Percentiles rank a stretch among this genome's conserved stretches.
phyloP scores from a whole-genome alignment of 768 basidiomycete species.

The Suillus subalutaceus region DNA sequence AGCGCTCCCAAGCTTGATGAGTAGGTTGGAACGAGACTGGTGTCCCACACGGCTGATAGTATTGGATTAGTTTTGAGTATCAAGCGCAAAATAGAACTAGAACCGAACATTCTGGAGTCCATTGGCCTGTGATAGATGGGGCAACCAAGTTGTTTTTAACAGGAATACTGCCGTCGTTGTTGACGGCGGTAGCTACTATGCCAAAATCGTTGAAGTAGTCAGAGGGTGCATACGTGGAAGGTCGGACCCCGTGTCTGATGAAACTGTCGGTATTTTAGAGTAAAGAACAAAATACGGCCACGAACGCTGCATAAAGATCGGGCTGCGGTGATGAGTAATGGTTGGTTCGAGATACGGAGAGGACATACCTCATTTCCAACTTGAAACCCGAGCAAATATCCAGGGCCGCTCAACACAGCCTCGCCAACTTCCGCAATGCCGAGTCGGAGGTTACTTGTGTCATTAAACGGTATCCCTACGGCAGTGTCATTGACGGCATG shows the following conservation, averaged over 20 bases:
- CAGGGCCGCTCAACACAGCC: slow-evolving; percentile 39
- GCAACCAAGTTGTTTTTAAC: slow-evolving; percentile 33
- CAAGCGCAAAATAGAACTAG: not conserved
- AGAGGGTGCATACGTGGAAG: slow-evolving; percentile 25
- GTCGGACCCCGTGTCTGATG: slow-evolving; percentile 33
- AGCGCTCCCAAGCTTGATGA: slow-evolving; percentile 39
- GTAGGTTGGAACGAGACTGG: slow-evolving; percentile 29
- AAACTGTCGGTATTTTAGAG: not conserved
- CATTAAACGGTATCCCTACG: slow-evolving; percentile 22
- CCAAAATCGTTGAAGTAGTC: slow-evolving; percentile 38
- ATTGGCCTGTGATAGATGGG: slow-evolving; percentile 35
- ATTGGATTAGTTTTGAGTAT: not conserved
- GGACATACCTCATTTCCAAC: slow-evolving; percentile 55
- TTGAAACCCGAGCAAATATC: slow-evolving; percentile 48
- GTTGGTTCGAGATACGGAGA: slow-evolving; percentile 34
- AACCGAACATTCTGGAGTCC: slow-evolving; percentile 28
- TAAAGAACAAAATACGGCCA: not conserved
- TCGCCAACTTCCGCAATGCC: slow-evolving; percentile 45
- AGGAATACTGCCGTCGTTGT: slow-evolving; percentile 21
- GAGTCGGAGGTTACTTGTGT: slow-evolving; percentile 29
- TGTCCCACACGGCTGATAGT: slow-evolving; percentile 30
- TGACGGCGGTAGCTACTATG: slow-evolving; percentile 25
- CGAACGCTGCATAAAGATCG: slow-evolving; percentile 46
- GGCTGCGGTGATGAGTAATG: slow-evolving; percentile 37
- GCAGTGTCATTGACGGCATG: not conserved